Conservation (phyloP, 257 asterid species). For the Scutellaria minor region DNA sequence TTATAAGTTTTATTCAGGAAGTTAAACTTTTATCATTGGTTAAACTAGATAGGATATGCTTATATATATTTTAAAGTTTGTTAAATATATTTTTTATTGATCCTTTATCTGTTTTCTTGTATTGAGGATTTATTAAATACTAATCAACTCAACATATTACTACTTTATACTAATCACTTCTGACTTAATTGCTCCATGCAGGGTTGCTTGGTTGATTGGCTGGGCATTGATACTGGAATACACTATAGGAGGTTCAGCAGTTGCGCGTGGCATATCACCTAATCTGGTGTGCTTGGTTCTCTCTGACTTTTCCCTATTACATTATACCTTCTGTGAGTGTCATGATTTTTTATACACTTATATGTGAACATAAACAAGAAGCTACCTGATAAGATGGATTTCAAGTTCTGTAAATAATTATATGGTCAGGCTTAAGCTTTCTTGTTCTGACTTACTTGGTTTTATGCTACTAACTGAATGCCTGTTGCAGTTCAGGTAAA, state of each 20-base stretch:
- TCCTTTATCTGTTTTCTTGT: background rate
- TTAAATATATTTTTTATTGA: background rate
- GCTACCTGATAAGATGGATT: background rate
- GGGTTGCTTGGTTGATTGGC: slow-evolving; percentile 97
- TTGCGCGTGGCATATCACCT: slow-evolving; percentile 98
- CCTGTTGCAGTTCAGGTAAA: too few relatives aligned
- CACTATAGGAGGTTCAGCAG: slow-evolving; percentile 98
- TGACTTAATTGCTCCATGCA: slow-evolving; percentile 42
- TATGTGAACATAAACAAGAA: slow-evolving; percentile 2
- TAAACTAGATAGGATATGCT: background rate
- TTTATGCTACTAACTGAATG: too few relatives aligned
- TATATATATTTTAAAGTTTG: background rate
- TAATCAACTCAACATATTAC: background rate
- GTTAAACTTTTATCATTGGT: background rate
- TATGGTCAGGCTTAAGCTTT: background rate
- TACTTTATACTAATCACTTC: background rate
- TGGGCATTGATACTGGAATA: slow-evolving; percentile 96
- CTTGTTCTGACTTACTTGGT: background rate
- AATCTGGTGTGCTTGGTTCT: slow-evolving; percentile 67
- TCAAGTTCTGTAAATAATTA: background rate
- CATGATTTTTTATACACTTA: slow-evolving; percentile 7
- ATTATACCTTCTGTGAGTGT: slow-evolving; percentile 19
- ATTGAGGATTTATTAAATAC: slow-evolving; percentile 2
- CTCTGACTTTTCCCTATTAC: slow-evolving; percentile 23
- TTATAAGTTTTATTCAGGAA: background rate